Conservation (phyloP, 192 early-diverging fungal genomes). For the Pilaira anomala region DNA sequence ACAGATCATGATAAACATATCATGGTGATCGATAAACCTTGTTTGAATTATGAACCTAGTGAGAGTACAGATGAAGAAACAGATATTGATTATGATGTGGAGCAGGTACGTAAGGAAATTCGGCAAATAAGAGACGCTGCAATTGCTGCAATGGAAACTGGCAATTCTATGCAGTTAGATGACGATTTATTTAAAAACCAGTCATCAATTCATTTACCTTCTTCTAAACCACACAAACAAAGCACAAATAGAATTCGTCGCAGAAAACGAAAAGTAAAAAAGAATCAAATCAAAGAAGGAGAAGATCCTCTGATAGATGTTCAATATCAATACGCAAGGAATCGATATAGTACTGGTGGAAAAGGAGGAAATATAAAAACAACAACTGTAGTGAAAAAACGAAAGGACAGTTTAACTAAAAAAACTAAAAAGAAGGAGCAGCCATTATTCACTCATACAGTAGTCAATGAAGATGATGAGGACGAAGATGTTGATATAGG, state of each 20-base stretch:
- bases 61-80: slow-evolving; percentile 47
- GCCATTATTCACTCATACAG: slow-evolving; percentile 1
- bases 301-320: too few species aligned
- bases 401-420: too few species aligned
- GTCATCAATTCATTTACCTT: neutral
- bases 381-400: too few species aligned
- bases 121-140: slow-evolving; percentile 41
- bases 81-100: slow-evolving; percentile 53
- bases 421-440: slow-evolving; percentile 2
- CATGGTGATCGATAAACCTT: neutral
- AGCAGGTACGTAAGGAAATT: slow-evolving; percentile 49
- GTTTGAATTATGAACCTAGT: neutral
- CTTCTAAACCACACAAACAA: too few species aligned
- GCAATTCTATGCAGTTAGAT: slow-evolving; percentile 28
- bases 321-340: too few species aligned
- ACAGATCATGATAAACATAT: neutral
- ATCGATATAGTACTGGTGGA: too few species aligned
- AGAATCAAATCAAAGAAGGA: too few species aligned
- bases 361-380: too few species aligned
- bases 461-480: slow-evolving; percentile 36
- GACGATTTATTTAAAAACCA: slow-evolving; percentile 12
- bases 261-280: too few species aligned
- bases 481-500: slow-evolving; percentile 57
- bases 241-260: too few species aligned
- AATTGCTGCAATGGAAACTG: slow-evolving; percentile 36